Base-by-base conservation (phyloP, 176 grass and related monocot genomes). In the Musa itinerans region DNA sequence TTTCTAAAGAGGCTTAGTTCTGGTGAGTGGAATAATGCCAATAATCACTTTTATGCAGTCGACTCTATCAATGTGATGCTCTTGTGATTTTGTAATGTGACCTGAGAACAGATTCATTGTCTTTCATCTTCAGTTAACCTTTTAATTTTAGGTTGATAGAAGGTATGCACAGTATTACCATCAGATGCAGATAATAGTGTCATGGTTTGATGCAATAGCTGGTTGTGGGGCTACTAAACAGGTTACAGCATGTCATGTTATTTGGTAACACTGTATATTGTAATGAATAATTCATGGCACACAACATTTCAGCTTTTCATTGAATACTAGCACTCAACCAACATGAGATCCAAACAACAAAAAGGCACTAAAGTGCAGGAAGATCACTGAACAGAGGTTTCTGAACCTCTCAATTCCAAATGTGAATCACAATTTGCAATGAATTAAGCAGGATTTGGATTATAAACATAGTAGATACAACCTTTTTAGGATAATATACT, bases 101-200 rank as follows among this genome's bases (percentile, higher is more conserved):
- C 27, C 12, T 74, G 2, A 3, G 10, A 72, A 51, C 34, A 12
- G 16, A 52, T 53, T 2, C 25, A 67, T 29, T 67, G 24, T 34
- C 65, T 26, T 14, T 66, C 21, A 66, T 27, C 10, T 4, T 5
- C 34, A 34, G 80, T 71, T 54, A 68, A 70, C 57, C 68, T 65
- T 79, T 74, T 34, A 81, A 86, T 83, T 79, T n/a, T 76, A 99
- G 96, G 96, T 99, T 67, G 96, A 99, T 53, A 82, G 83, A 26
- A 99, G 89, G 55, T 95, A 99, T 79, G 95, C 92, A 54, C 96
- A 95, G 71, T 95, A 99, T 71, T 99, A 92, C 73, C 89, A 89
- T 80, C 96, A 99, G 74, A 99, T 99, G 96, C 91, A 95, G 87
- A 83, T 95, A 72, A 86, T 99, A 68, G 83, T 86, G 13, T 89